These are phyloP conservation scores for Coemansia sp. DNA, from an alignment of 192 early-diverging fungal species.

Conservation along the genomic window DNA sequence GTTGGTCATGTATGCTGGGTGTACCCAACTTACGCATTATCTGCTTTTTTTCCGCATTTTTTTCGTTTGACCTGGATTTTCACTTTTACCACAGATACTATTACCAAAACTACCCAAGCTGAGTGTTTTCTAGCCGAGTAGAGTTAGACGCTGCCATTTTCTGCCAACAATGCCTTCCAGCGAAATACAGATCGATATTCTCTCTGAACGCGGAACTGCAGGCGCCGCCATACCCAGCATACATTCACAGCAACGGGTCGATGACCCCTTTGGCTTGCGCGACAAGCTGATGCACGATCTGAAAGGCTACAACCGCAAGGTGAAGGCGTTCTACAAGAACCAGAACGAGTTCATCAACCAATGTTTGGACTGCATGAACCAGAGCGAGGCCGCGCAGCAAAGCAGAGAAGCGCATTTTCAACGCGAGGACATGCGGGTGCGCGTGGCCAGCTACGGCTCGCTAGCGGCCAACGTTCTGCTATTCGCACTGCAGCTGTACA, in stretches of 20 bases:
- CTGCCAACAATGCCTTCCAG: background rate
- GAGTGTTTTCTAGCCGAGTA: no score
- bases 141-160: no score
- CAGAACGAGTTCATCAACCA: conserved; percentile 84
- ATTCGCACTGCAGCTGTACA: conserved; percentile 62
- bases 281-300: conserved; percentile 17
- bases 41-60: no score
- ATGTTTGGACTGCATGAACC: conserved; percentile 54
- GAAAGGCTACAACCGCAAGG: conserved; percentile 6
- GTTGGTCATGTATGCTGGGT: no score
- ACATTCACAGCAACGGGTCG: background rate
- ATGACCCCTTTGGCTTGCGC: conserved; percentile 20
- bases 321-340: conserved; percentile 72
- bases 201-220: conserved; percentile 9
- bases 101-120: no score
- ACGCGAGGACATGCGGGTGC: conserved; percentile 41
- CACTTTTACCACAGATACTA: no score
- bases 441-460: conserved; percentile 66
- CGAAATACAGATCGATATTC: conserved; percentile 2
- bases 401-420: background rate
- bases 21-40: no score
- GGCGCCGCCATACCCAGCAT: background rate
- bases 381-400: conserved; percentile 1
- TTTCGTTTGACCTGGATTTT: no score
- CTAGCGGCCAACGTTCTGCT: conserved; percentile 62